A percentile compares a stretch with the other conserved stretches of the same genome.
These are phyloP conservation scores for Penicillium crystallinum DNA, from an alignment of 495 filamentous ascomycete genomes.

Conservation along the genomic window DNA sequence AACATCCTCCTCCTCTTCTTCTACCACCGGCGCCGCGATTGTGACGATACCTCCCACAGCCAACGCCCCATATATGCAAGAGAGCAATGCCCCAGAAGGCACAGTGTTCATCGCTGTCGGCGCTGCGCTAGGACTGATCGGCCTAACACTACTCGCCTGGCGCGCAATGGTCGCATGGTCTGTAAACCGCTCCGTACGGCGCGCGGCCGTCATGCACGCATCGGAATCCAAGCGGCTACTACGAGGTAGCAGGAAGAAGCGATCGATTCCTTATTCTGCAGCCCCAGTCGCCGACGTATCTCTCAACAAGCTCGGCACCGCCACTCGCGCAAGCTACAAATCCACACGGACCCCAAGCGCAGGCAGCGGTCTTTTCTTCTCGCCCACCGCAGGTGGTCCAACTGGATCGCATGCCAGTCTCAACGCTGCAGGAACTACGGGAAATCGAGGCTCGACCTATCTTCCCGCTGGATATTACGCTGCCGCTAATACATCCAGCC, in stretches of 20 bases:
- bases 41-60: slow-evolving; percentile 73
- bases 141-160: slow-evolving; percentile 76
- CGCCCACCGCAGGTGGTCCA: slow-evolving; percentile 70
- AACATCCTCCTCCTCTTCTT: slow-evolving; percentile 21
- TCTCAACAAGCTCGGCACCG: slow-evolving; percentile 48
- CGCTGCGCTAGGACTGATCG: slow-evolving; percentile 77
- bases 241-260: slow-evolving; percentile 49
- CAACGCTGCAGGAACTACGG: slow-evolving; percentile 4
- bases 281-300: slow-evolving; percentile 49
- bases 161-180: slow-evolving; percentile 86
- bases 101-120: slow-evolving; percentile 96
- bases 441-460: slow-evolving; percentile 62
- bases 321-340: slow-evolving; percentile 32
- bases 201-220: slow-evolving; percentile 68
- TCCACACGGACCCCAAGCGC: slow-evolving; percentile 46
- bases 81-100: slow-evolving; percentile 83
- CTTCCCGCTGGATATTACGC: slow-evolving; percentile 93
- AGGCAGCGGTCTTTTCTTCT: slow-evolving; percentile 77
- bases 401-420: slow-evolving; percentile 22
- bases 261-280: slow-evolving; percentile 33
- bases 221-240: slow-evolving; percentile 60
- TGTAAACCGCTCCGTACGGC: slow-evolving; percentile 78
- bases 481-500: slow-evolving; percentile 49
- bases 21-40: slow-evolving; percentile 25
- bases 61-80: slow-evolving; percentile 91